These are phyloP conservation scores for Sclerotinia trifoliorum DNA, from an alignment of 2,329 filamentous ascomycete genomes.

Conservation along the genomic window DNA sequence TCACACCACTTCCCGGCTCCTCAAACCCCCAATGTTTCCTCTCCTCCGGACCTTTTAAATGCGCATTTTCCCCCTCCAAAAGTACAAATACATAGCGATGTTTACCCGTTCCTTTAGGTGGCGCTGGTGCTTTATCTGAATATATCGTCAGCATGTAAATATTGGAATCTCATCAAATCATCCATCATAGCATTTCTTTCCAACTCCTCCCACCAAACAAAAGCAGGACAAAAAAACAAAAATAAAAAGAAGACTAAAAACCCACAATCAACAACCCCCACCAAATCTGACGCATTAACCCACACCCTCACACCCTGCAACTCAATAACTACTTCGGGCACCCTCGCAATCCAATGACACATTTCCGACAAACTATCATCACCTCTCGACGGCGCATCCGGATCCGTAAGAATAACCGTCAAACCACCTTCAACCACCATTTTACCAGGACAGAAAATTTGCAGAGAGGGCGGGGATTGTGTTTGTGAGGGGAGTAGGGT, in stretches of 20 bases:
- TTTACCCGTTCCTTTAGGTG: conserved; percentile 54
- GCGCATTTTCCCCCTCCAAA: conserved; percentile 44
- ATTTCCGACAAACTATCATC: conserved; percentile 56
- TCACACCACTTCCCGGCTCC: conserved; percentile 48
- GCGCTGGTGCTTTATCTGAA: conserved; percentile 52
- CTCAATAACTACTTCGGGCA: conserved; percentile 17
- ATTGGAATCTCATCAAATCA: too few species aligned
- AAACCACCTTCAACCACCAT: conserved; percentile 38
- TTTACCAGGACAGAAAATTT: conserved; percentile 36
- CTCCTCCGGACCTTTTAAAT: conserved; percentile 48
- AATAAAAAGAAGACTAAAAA: conserved; percentile 15
- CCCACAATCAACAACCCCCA: conserved; percentile 31
- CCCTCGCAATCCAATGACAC: conserved; percentile 52
- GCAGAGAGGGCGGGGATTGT: conserved; percentile 36
- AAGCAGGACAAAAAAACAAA: too few species aligned
- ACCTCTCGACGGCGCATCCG: conserved; percentile 54
- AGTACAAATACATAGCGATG: conserved; percentile 58
- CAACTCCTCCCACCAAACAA: too few species aligned
- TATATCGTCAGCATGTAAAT: not conserved
- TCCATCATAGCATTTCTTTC: too few species aligned
- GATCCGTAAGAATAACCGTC: conserved; percentile 54
- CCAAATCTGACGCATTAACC: conserved; percentile 9
- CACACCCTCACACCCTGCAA: not conserved
- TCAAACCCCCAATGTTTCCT: conserved; percentile 56
- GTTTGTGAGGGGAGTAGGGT: conserved; percentile 35